Base-by-base conservation (phyloP, 2,329 filamentous ascomycete species). In the Periconia sp. region DNA sequence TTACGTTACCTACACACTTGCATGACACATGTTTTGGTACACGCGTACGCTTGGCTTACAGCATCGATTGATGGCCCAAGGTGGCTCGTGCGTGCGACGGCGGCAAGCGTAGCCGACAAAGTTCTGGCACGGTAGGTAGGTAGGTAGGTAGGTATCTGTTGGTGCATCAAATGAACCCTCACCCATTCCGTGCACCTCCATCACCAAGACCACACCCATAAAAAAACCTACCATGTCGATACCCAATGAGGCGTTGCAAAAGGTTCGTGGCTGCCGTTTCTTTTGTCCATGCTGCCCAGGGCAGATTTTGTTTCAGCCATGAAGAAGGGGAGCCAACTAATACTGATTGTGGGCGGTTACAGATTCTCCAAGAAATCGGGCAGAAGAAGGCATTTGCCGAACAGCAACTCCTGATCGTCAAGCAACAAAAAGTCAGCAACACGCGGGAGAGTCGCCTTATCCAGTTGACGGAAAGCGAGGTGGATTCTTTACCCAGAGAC, bases 301-400 rank as follows among this genome's bases (percentile, higher is more conserved):
- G 23, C 23, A 27, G 8, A 27, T 8, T 27, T 8, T 27, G 23
- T 23, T 8, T 2, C n/a, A 18, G 3, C 10, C 2, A 3, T 23
- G 19, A 11, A 19, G 41, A 15, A 11, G n/a, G 19, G 18, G 42
- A 20, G 40, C 23, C 5, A 27, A 27, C 57, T 55, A 42, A 59
- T 35, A 27, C 57, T 55, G 41, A 59, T 35, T 9, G 31, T 45
- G 30, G 11, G 33, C 15, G 33, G 33, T 14, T 13, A 6, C 35
- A 97, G 93, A 82, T 97, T 58, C 85, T 96, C 66, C 89, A 90
- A 75, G 94, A 97, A 78, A 97, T 97, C 68, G 92, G 97, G 77
- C 86, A 88, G 60, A 94, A 96, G 74, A 92, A 92, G 14, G 79
- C 90, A 41, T 87, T 88, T 58, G 90, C 94, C 15, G 91, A 96